These are phyloP conservation scores for Cytospora piceicola DNA, from an alignment of 2,329 filamentous ascomycete species.

Conservation along the genomic window DNA sequence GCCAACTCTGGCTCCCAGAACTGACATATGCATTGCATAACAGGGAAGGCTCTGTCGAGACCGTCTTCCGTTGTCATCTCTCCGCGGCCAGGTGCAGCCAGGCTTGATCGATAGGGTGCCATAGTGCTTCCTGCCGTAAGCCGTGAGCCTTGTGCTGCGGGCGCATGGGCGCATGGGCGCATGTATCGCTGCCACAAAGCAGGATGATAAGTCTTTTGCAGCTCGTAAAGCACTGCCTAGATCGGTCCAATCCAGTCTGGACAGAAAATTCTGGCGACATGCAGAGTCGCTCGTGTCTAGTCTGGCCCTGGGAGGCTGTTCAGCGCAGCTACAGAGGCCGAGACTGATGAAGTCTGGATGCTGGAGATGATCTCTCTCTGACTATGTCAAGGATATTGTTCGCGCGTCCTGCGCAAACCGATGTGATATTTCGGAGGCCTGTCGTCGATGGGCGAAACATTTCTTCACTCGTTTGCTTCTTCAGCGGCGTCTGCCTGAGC, in stretches of 20 bases:
- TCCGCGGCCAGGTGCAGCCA: background rate
- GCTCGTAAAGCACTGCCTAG: background rate
- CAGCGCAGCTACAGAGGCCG: conserved; percentile 12
- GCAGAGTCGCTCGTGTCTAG: background rate
- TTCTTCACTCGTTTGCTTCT: conserved; percentile 40
- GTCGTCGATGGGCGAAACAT: background rate
- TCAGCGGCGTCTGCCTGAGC: conserved; percentile 60
- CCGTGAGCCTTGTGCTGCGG: background rate
- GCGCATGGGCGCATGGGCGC: background rate
- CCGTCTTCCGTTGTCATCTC: conserved; percentile 2
- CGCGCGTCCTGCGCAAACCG: background rate
- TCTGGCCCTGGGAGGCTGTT: conserved; percentile 4
- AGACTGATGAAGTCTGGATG: conserved; percentile 9
- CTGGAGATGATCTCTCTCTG: conserved; percentile 4
- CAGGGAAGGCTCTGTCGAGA: conserved; percentile 7
- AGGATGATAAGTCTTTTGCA: background rate
- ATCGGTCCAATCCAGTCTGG: background rate
- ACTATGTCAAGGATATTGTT: background rate
- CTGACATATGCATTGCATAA: background rate
- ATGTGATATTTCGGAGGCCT: background rate
- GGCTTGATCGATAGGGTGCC: background rate
- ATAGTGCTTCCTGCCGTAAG: background rate
- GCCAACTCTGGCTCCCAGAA: background rate
- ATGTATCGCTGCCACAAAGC: background rate
- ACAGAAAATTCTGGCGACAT: background rate